A percentile compares a stretch with the other conserved stretches of the same genome.
phyloP scores from a whole-genome alignment of 805 yeast genomes.

The Lipomyces starkeyi region DNA sequence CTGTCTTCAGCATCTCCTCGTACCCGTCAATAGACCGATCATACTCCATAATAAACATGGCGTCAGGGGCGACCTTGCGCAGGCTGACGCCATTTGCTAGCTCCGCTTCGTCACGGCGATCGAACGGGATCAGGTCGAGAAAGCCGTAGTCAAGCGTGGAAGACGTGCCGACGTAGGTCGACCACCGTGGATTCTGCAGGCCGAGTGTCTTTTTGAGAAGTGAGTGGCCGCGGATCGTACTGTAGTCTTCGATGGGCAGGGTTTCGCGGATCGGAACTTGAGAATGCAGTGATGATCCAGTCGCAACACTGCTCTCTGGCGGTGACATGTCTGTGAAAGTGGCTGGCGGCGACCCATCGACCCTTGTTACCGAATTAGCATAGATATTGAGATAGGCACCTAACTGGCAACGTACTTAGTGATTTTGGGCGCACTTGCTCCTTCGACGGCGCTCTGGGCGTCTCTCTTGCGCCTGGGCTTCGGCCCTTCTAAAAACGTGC shows the following conservation, averaged over 20 bases:
- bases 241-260: conserved; percentile 68
- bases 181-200: conserved; percentile 87
- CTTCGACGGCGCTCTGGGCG: background rate
- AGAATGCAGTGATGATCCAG: background rate
- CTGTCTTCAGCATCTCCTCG: conserved; percentile 71
- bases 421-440: background rate
- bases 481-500: conserved; percentile 73
- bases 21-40: conserved; percentile 77
- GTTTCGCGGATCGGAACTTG: conserved; percentile 31
- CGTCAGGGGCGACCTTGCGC: conserved; percentile 77
- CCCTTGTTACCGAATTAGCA: conserved; percentile 36
- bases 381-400: conserved; percentile 39
- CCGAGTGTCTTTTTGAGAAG: conserved; percentile 70
- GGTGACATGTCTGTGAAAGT: conserved; percentile 6
- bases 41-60: conserved; percentile 73
- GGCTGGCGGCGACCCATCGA: conserved; percentile 9
- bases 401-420: background rate
- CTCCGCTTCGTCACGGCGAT: conserved; percentile 81
- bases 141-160: conserved; percentile 79
- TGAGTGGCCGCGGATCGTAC: conserved; percentile 66
- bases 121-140: conserved; percentile 65
- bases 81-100: conserved; percentile 68
- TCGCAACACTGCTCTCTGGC: background rate
- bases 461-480: conserved; percentile 48
- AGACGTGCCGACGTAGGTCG: conserved; percentile 87